These are phyloP conservation scores for Daldinia loculata DNA, from an alignment of 495 filamentous ascomycete species.

Conservation along the genomic window DNA sequence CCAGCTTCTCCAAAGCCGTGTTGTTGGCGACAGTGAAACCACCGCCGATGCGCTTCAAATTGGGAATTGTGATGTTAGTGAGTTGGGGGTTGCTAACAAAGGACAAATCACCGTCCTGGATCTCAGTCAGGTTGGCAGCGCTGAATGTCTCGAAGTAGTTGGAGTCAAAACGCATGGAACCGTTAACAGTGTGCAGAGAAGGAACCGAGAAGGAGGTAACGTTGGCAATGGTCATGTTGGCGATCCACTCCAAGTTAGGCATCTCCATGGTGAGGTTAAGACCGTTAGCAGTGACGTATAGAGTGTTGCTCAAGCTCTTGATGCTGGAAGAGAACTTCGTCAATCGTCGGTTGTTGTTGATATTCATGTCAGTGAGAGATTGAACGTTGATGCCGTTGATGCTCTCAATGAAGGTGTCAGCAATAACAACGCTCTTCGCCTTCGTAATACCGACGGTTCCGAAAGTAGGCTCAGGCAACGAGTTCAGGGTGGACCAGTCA, in stretches of 20 bases:
- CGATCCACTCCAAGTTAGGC: slow-evolving; percentile 78
- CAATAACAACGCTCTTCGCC: slow-evolving; percentile 73
- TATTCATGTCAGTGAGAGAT: slow-evolving; percentile 67
- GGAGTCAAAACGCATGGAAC: slow-evolving; percentile 83
- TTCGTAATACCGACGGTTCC: slow-evolving; percentile 65
- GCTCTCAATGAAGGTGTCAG: slow-evolving; percentile 79
- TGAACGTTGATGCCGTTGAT: slow-evolving; percentile 82
- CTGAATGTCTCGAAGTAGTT: slow-evolving; percentile 73
- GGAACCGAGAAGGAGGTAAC: slow-evolving; percentile 77
- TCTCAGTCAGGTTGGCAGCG: slow-evolving; percentile 81
- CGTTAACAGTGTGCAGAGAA: slow-evolving; percentile 77
- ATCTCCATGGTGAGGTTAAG: slow-evolving; percentile 66
- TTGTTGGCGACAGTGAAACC: slow-evolving; percentile 89
- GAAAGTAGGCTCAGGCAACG: slow-evolving; percentile 74
- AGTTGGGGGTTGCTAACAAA: slow-evolving; percentile 82
- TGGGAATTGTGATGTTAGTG: slow-evolving; percentile 77
- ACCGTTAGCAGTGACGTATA: slow-evolving; percentile 75
- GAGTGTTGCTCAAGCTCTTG: slow-evolving; percentile 67
- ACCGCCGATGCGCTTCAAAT: slow-evolving; percentile 73
- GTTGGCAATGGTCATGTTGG: slow-evolving; percentile 90
- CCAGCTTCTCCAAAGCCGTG: slow-evolving; percentile 69
- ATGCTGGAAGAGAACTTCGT: slow-evolving; percentile 75
- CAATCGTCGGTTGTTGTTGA: slow-evolving; percentile 83
- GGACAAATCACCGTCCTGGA: slow-evolving; percentile 72
- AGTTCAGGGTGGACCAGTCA: slow-evolving; percentile 75